phyloP scores from a whole-genome alignment of 371 early-diverging fungal species.

The Actinomortierella ambigua region DNA sequence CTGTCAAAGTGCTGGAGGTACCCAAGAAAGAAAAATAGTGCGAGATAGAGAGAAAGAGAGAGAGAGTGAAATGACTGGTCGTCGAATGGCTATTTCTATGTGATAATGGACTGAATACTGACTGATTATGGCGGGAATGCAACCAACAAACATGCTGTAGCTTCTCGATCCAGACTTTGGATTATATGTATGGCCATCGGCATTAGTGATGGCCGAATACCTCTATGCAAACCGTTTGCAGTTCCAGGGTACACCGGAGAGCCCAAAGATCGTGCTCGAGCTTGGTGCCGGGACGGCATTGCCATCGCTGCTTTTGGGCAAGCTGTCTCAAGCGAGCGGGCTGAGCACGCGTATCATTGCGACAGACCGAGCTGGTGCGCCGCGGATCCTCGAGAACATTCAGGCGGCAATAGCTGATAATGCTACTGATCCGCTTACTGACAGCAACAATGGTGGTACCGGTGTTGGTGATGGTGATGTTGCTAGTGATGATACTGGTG shows the following conservation, averaged over 20 bases:
- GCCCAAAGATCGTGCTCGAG: constrained; percentile 25
- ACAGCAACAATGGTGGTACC: too few species aligned
- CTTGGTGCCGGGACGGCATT: constrained; percentile 60
- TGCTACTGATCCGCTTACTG: constrained; percentile 5
- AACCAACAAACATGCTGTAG: constrained; percentile 19
- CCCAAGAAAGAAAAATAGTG: too few species aligned
- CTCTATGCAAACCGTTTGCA: constrained; percentile 41
- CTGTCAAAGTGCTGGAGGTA: constrained; percentile 39
- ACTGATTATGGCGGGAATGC: too few species aligned
- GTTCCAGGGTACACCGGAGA: background rate
- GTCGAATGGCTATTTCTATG: background rate
- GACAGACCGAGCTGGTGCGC: constrained; percentile 49
- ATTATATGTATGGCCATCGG: constrained; percentile 63
- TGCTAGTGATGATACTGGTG: too few species aligned
- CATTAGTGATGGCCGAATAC: constrained; percentile 57
- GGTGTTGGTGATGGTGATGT: too few species aligned
- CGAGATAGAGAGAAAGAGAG: background rate
- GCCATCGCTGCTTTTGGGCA: constrained; percentile 55
- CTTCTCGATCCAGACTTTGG: constrained; percentile 59
- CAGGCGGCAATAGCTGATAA: constrained; percentile 48
- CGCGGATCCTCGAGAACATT: constrained; percentile 49
- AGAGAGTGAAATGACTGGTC: background rate
- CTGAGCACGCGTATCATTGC: constrained; percentile 33
- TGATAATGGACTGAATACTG: too few species aligned
- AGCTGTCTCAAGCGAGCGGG: constrained; percentile 8